A percentile compares a stretch with the other conserved stretches of the same genome.
Evolutionary conservation across 805 yeast genomes (phyloP).

Genomic region (Peterozyma toletana): DNA sequence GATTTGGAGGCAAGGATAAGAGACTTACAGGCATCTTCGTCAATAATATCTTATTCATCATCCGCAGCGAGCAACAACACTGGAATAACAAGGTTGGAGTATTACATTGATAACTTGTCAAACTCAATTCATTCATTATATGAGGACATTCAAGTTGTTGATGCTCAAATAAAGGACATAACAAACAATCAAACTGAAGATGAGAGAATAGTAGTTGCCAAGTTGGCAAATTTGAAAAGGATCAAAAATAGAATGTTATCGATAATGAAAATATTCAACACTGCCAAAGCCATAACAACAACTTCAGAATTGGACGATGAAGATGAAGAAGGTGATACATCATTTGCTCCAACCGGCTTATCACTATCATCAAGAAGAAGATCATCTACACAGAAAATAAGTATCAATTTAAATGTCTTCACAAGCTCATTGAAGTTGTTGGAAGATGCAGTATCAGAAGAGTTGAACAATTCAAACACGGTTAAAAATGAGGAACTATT

Average conservation of each 20-base stretch:
- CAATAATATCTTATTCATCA: constrained; percentile 36
- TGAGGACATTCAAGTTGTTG: constrained; percentile 32
- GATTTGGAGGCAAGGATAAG: constrained; percentile 45
- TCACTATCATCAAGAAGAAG: background rate
- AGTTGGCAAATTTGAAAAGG: constrained; percentile 33
- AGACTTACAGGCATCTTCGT: constrained; percentile 41
- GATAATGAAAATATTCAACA: constrained; percentile 39
- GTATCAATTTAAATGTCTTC: constrained; percentile 19
- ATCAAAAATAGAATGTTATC: constrained; percentile 37
- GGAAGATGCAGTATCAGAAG: constrained; percentile 36
- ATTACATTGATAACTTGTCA: constrained; percentile 54
- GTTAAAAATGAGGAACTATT: constrained; percentile 27
- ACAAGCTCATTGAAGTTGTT: constrained; percentile 34
- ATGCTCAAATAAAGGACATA: constrained; percentile 15
- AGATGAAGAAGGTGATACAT: background rate
- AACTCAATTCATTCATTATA: constrained; percentile 52
- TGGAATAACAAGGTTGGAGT: constrained; percentile 54
- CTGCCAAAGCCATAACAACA: constrained; percentile 30
- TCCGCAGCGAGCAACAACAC: constrained; percentile 10
- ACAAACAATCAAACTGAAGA: constrained; percentile 12
- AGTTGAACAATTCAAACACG: constrained; percentile 24
- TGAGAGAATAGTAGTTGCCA: constrained; percentile 20
- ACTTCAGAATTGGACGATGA: constrained; percentile 18
- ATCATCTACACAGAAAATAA: constrained; percentile 7
- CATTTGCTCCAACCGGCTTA: constrained; percentile 4